Conservation (phyloP, 345 rosid genomes). For the Fremontodendron californicum region DNA sequence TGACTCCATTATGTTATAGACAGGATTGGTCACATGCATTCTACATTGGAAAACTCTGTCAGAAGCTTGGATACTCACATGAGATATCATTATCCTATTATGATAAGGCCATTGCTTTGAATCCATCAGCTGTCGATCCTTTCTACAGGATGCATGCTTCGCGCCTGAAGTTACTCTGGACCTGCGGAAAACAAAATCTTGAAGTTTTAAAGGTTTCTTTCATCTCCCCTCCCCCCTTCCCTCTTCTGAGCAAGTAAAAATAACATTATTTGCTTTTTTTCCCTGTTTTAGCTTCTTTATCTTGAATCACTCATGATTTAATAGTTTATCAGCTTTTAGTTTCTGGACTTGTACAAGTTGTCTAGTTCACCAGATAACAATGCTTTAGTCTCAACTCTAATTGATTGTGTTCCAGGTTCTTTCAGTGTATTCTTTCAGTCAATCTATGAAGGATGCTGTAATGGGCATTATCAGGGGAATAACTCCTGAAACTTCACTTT, state of each 20-base stretch:
- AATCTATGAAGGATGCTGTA: conserved; percentile 58
- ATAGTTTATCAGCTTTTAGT: conserved; percentile 1
- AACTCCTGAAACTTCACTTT: conserved; percentile 40
- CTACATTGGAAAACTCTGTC: conserved; percentile 91
- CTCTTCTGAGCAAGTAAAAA: not conserved
- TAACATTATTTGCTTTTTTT: not conserved
- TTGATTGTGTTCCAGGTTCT: conserved; percentile 49
- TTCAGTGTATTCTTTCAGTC: conserved; percentile 53
- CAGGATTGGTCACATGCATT: conserved; percentile 97
- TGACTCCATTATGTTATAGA: conserved; percentile 40
- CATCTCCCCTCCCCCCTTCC: not conserved
- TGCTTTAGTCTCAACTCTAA: conserved; percentile 15
- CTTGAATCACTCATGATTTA: not conserved
- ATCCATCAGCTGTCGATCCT: conserved; percentile 85
- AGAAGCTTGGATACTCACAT: conserved; percentile 76
- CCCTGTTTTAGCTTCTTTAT: not conserved
- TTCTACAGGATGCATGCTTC: conserved; percentile 97
- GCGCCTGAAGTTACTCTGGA: conserved; percentile 75
- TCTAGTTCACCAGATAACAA: not conserved
- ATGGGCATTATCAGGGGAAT: conserved; percentile 40
- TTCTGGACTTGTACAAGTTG: not conserved
- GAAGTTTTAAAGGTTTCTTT: conserved; percentile 73
- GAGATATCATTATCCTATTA: conserved; percentile 67
- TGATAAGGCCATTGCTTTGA: conserved; percentile 71
- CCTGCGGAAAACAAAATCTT: conserved; percentile 57